Base-by-base conservation (phyloP, 169 alveolate species). In the Cryptosporidium xiaoi region DNA sequence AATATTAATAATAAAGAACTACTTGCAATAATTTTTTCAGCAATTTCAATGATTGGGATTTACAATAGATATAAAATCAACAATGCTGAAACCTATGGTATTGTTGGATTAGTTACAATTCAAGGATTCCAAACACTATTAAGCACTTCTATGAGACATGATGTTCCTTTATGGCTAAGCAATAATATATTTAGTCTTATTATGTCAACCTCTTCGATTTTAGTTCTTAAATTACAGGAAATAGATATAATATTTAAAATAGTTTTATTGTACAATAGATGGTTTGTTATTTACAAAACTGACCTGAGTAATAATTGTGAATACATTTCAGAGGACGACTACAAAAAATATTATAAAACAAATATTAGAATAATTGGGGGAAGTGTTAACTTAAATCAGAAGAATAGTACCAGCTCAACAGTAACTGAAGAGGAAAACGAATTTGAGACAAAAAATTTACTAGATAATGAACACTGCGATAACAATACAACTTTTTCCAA, bases 21-120 rank as follows among this genome's bases (percentile, higher is more conserved):
- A 29, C 18, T 44, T 13, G 27, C 48, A 3, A 44, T 60, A 4
- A 44, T 77, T 46, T 77, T 77, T 62, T 77, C 87, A 0, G 60
- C 64, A 20, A 66, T 77, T 18, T 56, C 87, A 60, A 77, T 77
- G 64, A 65, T 77, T 77, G 87, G 87, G 20, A 60, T 77, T 40
- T 77, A 77, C 33, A 68, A 77, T 12, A 77, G 87, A 44, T 77
- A 71, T 18, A 77, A 77, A 77, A 77, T 60, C 24, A 77, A 58
- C 34, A 77, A 56, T 60, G 60, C 50, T 2, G 87, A 77, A 60
- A 29, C 71, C 6, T 77, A 56, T 48, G 87, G 87, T 15, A 34
- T 77, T 40, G 16, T 50, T 3, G 87, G 87, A 13, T 31, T 77
- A 33, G 51, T 77, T 18, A 18, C 77, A 18, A 62, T 77, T 34